Evolutionary conservation across 1,284 basidiomycete genomes (phyloP).

Genomic region (Limonomyces culmigenus): DNA sequence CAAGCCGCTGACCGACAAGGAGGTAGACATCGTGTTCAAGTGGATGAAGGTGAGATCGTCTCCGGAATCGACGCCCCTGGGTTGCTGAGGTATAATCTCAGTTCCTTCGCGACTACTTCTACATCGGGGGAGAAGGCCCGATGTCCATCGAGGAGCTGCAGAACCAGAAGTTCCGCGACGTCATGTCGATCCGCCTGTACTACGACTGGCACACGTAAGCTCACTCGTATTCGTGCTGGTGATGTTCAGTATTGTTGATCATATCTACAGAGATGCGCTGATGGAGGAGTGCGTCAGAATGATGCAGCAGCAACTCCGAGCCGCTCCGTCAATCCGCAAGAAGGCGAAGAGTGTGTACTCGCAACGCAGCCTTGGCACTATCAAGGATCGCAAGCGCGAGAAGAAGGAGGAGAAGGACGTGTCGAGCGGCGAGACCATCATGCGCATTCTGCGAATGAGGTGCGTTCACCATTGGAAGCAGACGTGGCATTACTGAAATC

Average conservation of each 20-base stretch:
- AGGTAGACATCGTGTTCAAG: conserved; percentile 95
- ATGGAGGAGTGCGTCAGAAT: conserved; percentile 95
- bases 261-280: conserved; percentile 49
- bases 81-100: conserved; percentile 14
- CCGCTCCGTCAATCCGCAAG: conserved; percentile 64
- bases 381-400: conserved; percentile 86
- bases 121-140: conserved; percentile 84
- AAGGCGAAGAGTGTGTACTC: conserved; percentile 83
- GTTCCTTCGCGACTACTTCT: conserved; percentile 92
- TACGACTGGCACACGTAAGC: conserved; percentile 85
- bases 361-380: conserved; percentile 89
- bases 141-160: conserved; percentile 82
- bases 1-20: conserved; percentile 84
- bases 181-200: conserved; percentile 79
- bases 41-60: conserved; percentile 69
- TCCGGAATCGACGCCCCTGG: neutral
- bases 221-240: neutral
- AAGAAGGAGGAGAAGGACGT: conserved; percentile 61
- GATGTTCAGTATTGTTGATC: conserved; percentile 4
- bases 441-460: conserved; percentile 90
- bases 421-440: conserved; percentile 67
- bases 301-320: conserved; percentile 71
- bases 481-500: neutral
- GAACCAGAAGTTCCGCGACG: conserved; percentile 90
- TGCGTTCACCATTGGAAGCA: conserved; percentile 17